Percentiles rank a stretch among this genome's conserved stretches.
Evolutionary conservation across 176 grass and related monocot genomes (phyloP).

Genomic region (Eleusine coracana): DNA sequence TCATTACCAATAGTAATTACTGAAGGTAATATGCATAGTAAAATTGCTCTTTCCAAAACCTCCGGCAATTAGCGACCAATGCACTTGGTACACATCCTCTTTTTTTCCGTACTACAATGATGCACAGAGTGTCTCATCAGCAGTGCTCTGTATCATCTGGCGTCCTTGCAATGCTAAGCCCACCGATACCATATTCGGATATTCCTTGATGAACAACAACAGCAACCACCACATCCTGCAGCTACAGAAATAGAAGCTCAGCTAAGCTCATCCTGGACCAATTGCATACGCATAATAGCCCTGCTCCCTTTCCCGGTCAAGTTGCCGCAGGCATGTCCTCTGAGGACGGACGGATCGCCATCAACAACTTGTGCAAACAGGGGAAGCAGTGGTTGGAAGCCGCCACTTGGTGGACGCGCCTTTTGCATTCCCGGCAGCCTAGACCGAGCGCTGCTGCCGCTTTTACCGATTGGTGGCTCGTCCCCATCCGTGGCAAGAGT

Average conservation of each 20-base stretch:
- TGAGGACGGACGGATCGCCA: not conserved
- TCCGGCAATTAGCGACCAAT: too few species aligned
- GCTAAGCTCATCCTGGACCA: not conserved
- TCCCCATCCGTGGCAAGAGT: constrained; percentile 7
- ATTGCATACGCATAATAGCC: not conserved
- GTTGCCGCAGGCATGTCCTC: not conserved
- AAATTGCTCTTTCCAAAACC: too few species aligned
- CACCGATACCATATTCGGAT: too few species aligned
- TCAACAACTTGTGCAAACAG: not conserved
- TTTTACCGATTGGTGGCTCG: constrained; percentile 4
- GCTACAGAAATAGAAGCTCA: not conserved
- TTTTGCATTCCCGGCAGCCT: not conserved
- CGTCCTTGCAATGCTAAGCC: too few species aligned
- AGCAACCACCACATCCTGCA: too few species aligned
- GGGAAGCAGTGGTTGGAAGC: not conserved
- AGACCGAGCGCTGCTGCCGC: not conserved
- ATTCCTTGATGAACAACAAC: too few species aligned
- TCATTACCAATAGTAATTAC: too few species aligned
- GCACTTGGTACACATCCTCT: too few species aligned
- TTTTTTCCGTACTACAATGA: too few species aligned
- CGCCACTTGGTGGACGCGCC: constrained; percentile 15
- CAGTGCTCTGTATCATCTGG: too few species aligned
- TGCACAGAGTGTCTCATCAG: too few species aligned
- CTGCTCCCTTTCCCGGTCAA: not conserved
- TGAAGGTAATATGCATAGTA: too few species aligned